Base-by-base conservation (phyloP, 1,139 yeast genomes). In the Kurtzmaniella quercitrusa region DNA sequence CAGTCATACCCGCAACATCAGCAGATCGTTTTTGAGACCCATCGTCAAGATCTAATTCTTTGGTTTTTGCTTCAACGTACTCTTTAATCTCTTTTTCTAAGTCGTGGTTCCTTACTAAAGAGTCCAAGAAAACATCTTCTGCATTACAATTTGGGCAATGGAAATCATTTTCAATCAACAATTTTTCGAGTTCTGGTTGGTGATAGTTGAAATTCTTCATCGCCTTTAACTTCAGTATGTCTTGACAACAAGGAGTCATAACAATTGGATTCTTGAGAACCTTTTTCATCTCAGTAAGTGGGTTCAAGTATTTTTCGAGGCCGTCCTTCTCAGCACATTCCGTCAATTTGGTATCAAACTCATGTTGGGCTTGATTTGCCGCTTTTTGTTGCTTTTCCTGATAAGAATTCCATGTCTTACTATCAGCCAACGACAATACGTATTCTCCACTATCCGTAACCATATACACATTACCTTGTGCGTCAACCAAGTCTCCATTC, bases 381-480 rank as follows among this genome's bases (percentile, higher is more conserved):
- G 77, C 76, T 51, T 68, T 69, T 48, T 68, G 71, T 47, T 79
- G 82, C 55, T 83, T 82, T 52, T 84, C 82, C 61, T 88, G 96
- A 59, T 82, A 89, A 42, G 75, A 80, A 45, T 84, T 82, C 98
- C 99, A 94, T 0, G 98, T 86, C 54, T 84, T 86, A 40, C 82
- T 80, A 66, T 93, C 98, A 0, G 98, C 98, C 53, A 91, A 81
- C 14, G 96, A 96, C 42, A 89, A 84, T 8, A 94, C 98, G 60
- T 87, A 93, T 56, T 91, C 89, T 40, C 98, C 99, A 38, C 88
- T 95, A 44, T 91, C 98, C 26, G 93, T 88, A 49, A 93, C 82
- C 85, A 93, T 81, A 47, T 86, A 86, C 11, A 71, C 65, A 47
- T 87, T 84, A 35, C 88, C 88, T 44, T 76, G 81, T 11, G 77